A percentile compares a stretch with the other conserved stretches of the same genome.
phyloP scores from a whole-genome alignment of 768 basidiomycete genomes.

The Rhodotorula paludigena region DNA sequence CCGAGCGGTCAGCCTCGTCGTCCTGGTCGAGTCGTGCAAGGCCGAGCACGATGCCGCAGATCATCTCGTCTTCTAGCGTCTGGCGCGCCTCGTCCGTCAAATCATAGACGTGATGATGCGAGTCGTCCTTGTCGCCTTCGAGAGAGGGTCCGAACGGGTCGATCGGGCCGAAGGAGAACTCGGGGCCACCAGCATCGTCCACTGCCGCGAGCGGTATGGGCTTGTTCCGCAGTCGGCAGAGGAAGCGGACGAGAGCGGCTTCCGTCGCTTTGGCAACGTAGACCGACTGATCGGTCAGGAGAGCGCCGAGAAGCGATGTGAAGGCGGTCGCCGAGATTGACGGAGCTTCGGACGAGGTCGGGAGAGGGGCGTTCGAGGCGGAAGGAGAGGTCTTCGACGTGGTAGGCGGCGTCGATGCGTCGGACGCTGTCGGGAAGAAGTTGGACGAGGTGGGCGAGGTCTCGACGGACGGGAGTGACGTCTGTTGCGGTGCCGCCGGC shows the following conservation, averaged over 20 bases:
- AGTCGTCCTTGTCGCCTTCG: constrained; percentile 34
- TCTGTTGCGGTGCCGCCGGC: neutral
- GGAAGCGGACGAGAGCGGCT: constrained; percentile 68
- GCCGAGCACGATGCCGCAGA: constrained; percentile 81
- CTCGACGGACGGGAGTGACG: neutral
- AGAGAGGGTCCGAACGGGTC: neutral
- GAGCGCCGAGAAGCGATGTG: constrained; percentile 81
- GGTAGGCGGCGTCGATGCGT: constrained; percentile 18
- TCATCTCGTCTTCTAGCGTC: constrained; percentile 71
- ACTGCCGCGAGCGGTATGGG: neutral
- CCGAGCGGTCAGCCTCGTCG: no score
- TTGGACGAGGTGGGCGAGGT: constrained; percentile 8
- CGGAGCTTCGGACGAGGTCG: constrained; percentile 13
- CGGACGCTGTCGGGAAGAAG: constrained; percentile 1
- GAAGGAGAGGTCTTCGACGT: constrained; percentile 25
- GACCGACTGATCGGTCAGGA: constrained; percentile 74
- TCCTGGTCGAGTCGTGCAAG: constrained; percentile 67
- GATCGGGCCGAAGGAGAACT: neutral
- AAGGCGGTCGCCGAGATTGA: constrained; percentile 72
- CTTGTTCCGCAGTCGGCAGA: constrained; percentile 59
- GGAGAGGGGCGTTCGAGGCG: neutral
- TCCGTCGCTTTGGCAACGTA: constrained; percentile 68
- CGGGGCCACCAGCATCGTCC: neutral
- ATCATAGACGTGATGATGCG: constrained; percentile 42
- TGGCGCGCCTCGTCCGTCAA: constrained; percentile 53